Evolutionary conservation across 768 basidiomycete genomes (phyloP), one percentile per base, ranked within the genome.

Genomic region (Chalciporus sphaerocephalus): DNA sequence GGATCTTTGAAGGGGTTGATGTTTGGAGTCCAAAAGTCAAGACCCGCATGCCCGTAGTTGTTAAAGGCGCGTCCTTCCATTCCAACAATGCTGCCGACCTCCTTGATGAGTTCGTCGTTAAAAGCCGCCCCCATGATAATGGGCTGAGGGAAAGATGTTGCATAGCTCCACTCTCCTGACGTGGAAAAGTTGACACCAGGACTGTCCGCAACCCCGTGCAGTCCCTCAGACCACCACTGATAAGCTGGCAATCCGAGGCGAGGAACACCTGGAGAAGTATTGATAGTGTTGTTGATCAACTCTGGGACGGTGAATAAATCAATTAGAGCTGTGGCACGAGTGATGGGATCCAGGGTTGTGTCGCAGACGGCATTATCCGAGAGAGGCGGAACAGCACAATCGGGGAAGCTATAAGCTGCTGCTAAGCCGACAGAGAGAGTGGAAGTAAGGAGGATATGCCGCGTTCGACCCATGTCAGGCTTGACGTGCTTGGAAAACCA

Each of bases 151-250:
- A 82, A 80, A 3, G 78, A 79, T 1, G 79, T 80, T 2, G 80
- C 79, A 51, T 67, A 75, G 50, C 76, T 76, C 60, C 79, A 82
- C 20, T 75, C 60, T 22, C 78, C 79, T 1, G 72, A 61, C 0
- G 65, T 16, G 0, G 78, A 69, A 49, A 81, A 81, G 2, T 62
- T 66, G 3, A 78, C 75, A 20, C 79, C 79, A 10, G 74, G 78
- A 54, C 77, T 76, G 1, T 11, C 8, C 11, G 78, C 79, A 10
- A 82, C 74, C 22, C 80, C 80, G 36, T 82, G 80, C 54, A 81
- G 54, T 2, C 72, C 79, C 64, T 81, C 79, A 18, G 74, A 75
- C 79, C 80, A 81, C 78, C 79, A 80, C 38, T 78, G 67, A 42
- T 82, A 82, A 15, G 72, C 55, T 9, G 78, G 77, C 20, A 82